Evolutionary conservation across 2,329 filamentous ascomycete genomes (phyloP).

Genomic region (Aureobasidium melanogenum): DNA sequence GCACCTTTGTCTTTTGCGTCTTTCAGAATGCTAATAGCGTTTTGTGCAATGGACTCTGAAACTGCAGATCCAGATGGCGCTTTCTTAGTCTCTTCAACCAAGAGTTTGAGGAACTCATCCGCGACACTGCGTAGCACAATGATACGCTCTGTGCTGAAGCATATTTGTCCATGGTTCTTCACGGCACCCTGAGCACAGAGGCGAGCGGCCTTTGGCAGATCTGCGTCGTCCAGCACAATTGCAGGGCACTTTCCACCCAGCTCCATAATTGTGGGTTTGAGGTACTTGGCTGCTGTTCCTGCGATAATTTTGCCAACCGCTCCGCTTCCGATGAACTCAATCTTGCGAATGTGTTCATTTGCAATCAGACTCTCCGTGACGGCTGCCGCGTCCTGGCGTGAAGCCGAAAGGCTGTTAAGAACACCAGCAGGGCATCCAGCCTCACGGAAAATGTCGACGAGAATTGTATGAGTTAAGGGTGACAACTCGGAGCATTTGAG

Average conservation of each 20-base stretch:
- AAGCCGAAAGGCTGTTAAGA: conserved; percentile 31
- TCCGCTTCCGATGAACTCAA: conserved; percentile 39
- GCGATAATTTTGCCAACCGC: conserved; percentile 35
- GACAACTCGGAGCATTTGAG: conserved; percentile 19
- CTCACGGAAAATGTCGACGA: conserved; percentile 30
- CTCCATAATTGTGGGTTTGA: conserved; percentile 42
- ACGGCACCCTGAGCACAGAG: conserved; percentile 22
- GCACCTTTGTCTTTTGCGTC: conserved; percentile 20
- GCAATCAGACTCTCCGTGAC: conserved; percentile 31
- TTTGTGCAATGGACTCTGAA: conserved; percentile 20
- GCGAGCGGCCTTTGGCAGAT: conserved; percentile 34
- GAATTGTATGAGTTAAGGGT: conserved; percentile 21
- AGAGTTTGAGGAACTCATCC: conserved; percentile 15
- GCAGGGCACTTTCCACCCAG: conserved; percentile 40
- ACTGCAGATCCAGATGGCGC: conserved; percentile 17
- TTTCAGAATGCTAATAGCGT: conserved; percentile 22
- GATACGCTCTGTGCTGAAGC: conserved; percentile 28
- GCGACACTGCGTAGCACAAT: conserved; percentile 21
- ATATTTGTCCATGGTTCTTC: conserved; percentile 29
- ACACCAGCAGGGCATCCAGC: conserved; percentile 36
- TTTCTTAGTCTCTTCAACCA: conserved; percentile 7
- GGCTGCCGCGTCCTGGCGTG: conserved; percentile 25
- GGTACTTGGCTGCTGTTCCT: conserved; percentile 26
- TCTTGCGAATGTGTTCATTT: conserved; percentile 30
- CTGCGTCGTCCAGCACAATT: conserved; percentile 38